Evolutionary conservation across 73 alveolate species (phyloP).

Genomic region (Paramecium caudatum): DNA sequence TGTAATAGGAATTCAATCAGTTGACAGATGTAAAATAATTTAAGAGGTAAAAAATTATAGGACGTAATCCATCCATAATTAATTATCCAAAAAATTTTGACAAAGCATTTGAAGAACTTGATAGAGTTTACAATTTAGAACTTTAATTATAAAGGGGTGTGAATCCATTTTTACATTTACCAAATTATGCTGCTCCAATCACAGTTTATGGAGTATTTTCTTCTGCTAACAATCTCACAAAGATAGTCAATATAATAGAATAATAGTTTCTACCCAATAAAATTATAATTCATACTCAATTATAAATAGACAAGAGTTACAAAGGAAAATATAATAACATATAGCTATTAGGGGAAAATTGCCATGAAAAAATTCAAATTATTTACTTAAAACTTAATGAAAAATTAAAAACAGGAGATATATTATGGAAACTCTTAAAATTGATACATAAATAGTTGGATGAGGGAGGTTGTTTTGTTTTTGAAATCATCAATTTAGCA

Average conservation of each 20-base stretch:
- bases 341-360: background rate
- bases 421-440: background rate
- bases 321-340: background rate
- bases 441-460: background rate
- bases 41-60: background rate
- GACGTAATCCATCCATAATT: background rate
- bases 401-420: background rate
- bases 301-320: background rate
- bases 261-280: background rate
- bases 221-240: background rate
- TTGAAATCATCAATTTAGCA: slow-evolving; percentile 5
- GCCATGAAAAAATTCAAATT: background rate
- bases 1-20: background rate
- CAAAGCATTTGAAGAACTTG: slow-evolving; percentile 28
- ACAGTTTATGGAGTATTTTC: slow-evolving; percentile 33
- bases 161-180: background rate
- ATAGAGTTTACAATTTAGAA: background rate
- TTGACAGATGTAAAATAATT: slow-evolving; percentile 3
- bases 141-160: slow-evolving; percentile 4
- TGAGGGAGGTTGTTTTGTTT: slow-evolving; percentile 55
- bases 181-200: background rate
- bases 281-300: background rate
- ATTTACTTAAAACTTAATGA: background rate
- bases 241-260: background rate
- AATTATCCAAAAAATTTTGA: background rate